These are phyloP conservation scores for Naematelia aurantialba DNA, from an alignment of 768 basidiomycete genomes.

Conservation along the genomic window DNA sequence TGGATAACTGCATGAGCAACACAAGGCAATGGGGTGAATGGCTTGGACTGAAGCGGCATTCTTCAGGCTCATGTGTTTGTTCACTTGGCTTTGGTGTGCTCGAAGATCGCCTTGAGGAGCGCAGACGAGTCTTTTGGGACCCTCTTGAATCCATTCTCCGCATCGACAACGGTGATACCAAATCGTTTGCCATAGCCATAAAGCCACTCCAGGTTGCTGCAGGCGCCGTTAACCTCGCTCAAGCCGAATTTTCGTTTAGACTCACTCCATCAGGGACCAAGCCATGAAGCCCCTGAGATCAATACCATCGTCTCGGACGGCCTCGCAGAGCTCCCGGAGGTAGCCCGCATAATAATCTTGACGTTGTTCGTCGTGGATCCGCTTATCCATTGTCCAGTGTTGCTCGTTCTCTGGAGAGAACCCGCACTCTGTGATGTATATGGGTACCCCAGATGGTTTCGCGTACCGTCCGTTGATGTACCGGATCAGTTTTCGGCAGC, in stretches of 20 bases:
- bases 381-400: slow-evolving; percentile 10
- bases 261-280: slow-evolving; percentile 38
- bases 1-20: too few species aligned
- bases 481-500: slow-evolving; percentile 34
- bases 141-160: slow-evolving; percentile 26
- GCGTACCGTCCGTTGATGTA: slow-evolving; percentile 27
- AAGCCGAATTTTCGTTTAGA: too few species aligned
- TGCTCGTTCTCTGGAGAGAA: slow-evolving; percentile 28
- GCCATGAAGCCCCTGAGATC: slow-evolving; percentile 29
- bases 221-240: slow-evolving; percentile 2
- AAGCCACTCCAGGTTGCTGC: slow-evolving; percentile 31
- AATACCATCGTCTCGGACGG: slow-evolving; percentile 28
- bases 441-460: slow-evolving; percentile 13
- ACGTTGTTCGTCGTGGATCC: slow-evolving; percentile 27
- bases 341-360: slow-evolving; percentile 31
- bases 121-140: slow-evolving; percentile 31
- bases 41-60: too few species aligned
- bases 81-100: slow-evolving; percentile 11
- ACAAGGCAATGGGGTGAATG: too few species aligned
- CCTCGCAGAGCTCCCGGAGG: slow-evolving; percentile 25
- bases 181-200: slow-evolving; percentile 17
- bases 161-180: slow-evolving; percentile 30
- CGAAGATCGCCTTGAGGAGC: slow-evolving; percentile 29
- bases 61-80: too few species aligned
- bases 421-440: slow-evolving; percentile 37